phyloP scores from a whole-genome alignment of 2,329 filamentous ascomycete genomes.

The Cytospora chrysosperma region DNA sequence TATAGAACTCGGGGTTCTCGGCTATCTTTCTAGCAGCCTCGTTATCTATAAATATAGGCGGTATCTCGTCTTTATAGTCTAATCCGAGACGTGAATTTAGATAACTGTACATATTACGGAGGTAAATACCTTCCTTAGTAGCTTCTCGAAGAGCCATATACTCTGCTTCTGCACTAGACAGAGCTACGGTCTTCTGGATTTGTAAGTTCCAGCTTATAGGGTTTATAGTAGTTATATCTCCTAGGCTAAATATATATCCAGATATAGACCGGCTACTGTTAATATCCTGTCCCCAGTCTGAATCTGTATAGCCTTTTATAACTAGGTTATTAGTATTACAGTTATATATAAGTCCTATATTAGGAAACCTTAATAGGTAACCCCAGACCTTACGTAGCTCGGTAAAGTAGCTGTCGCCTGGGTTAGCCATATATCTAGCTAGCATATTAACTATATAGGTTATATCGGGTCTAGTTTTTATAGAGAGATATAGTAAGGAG shows the following conservation, averaged over 20 bases:
- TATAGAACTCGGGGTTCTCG: background rate
- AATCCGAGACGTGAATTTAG: background rate
- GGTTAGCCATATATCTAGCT: too few relatives aligned
- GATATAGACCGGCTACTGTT: slow-evolving; percentile 8
- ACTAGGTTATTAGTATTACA: too few relatives aligned
- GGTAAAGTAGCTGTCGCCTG: too few relatives aligned
- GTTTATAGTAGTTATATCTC: slow-evolving; percentile 1
- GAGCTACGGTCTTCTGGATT: too few relatives aligned
- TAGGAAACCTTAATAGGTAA: too few relatives aligned
- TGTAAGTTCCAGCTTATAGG: background rate
- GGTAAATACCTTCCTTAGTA: background rate
- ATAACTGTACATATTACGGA: background rate
- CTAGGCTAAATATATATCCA: background rate
- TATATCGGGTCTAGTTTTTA: too few relatives aligned
- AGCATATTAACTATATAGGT: too few relatives aligned
- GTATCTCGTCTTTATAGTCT: background rate
- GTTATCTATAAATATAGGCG: slow-evolving; percentile 2
- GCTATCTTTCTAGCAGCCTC: slow-evolving; percentile 1
- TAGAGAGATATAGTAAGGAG: too few relatives aligned
- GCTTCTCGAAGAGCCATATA: background rate
- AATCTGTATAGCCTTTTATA: too few relatives aligned
- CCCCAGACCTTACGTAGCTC: too few relatives aligned
- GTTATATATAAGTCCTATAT: too few relatives aligned
- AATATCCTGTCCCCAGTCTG: background rate
- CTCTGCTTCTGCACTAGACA: background rate